These are phyloP conservation scores for Cyclotella sp. DNA, from an alignment of 108 stramenopile species.

Conservation along the genomic window DNA sequence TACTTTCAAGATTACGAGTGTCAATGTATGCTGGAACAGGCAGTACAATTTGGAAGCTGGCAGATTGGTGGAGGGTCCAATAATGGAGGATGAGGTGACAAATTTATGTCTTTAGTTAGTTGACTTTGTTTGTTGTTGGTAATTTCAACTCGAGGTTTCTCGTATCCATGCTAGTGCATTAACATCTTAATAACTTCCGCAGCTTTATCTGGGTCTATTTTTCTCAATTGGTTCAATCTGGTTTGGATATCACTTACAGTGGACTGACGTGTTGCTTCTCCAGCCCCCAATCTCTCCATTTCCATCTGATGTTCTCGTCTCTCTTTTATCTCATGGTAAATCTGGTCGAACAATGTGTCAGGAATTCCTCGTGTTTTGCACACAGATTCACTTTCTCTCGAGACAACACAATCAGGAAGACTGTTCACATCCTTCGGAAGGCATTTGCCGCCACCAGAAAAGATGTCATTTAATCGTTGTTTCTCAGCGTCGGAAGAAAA, in stretches of 20 bases:
- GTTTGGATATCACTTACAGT: constrained; percentile 36
- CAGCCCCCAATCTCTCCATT: constrained; percentile 44
- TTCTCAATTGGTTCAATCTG: constrained; percentile 31
- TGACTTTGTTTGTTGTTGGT: background rate
- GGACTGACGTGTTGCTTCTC: constrained; percentile 28
- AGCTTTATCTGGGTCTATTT: constrained; percentile 32
- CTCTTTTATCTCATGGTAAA: constrained; percentile 39
- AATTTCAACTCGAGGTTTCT: background rate
- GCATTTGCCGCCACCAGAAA: constrained; percentile 21
- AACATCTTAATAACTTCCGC: constrained; percentile 19
- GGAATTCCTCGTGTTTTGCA: background rate
- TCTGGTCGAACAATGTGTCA: constrained; percentile 38
- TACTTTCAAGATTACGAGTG: constrained; percentile 85
- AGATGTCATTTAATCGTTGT: constrained; percentile 24
- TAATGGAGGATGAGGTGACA: constrained; percentile 5
- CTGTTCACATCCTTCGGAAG: constrained; percentile 30
- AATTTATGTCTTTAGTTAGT: background rate
- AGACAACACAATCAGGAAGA: background rate
- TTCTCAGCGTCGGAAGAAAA: constrained; percentile 44
- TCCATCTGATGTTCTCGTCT: constrained; percentile 44
- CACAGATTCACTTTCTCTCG: background rate
- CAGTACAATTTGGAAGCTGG: constrained; percentile 25
- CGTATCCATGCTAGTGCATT: constrained; percentile 11
- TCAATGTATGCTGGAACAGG: constrained; percentile 58
- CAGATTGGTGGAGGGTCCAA: constrained; percentile 5